Evolutionary conservation across 257 asterid genomes (phyloP).

Genomic region (Oldenlandia corymbosa): DNA sequence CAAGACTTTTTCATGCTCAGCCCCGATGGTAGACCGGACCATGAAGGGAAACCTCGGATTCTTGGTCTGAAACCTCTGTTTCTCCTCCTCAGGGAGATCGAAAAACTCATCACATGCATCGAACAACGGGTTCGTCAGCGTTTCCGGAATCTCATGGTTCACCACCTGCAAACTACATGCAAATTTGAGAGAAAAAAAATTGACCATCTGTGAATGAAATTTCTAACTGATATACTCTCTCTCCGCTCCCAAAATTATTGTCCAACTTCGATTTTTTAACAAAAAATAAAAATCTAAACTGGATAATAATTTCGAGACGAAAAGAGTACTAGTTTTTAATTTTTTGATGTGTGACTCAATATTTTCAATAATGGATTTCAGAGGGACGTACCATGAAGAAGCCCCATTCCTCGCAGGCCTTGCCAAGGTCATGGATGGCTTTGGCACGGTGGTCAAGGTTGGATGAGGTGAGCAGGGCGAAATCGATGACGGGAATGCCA

Average conservation of each 20-base stretch:
- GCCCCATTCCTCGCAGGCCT: slow-evolving; percentile 41
- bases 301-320: too few species aligned
- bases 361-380: too few species aligned
- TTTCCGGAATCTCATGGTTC: slow-evolving; percentile 66
- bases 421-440: slow-evolving; percentile 21
- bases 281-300: too few species aligned
- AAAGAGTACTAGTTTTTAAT: too few species aligned
- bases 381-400: slow-evolving; percentile 30
- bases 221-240: too few species aligned
- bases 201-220: too few species aligned
- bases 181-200: too few species aligned
- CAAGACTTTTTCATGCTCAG: slow-evolving; percentile 38
- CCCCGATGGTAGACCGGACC: slow-evolving; percentile 69
- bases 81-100: slow-evolving; percentile 56
- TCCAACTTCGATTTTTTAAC: too few species aligned
- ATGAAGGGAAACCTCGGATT: slow-evolving; percentile 39
- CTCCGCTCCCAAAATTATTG: too few species aligned
- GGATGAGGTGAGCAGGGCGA: slow-evolving; percentile 22
- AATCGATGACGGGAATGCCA: slow-evolving; percentile 34
- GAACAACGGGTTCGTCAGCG: slow-evolving; percentile 33
- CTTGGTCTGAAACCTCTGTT: slow-evolving; percentile 39
- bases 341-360: too few species aligned
- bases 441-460: slow-evolving; percentile 22
- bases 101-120: slow-evolving; percentile 49
- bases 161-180: slow-evolving; percentile 35